A percentile compares a stretch with the other conserved stretches of the same genome.
phyloP scores from a whole-genome alignment of 2,329 filamentous ascomycete species.

The Cyclaneusma minus region DNA sequence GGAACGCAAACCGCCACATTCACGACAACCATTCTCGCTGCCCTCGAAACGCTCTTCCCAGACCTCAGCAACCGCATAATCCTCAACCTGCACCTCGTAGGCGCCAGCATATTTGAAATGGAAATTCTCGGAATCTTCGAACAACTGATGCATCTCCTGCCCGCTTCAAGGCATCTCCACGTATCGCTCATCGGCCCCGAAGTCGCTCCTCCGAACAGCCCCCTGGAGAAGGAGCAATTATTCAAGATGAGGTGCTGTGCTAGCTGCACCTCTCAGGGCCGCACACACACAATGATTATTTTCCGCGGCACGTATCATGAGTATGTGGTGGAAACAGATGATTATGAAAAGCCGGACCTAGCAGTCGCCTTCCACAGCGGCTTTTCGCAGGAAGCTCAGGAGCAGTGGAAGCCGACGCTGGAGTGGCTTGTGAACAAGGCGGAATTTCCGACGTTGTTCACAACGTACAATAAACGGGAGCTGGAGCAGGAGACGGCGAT shows the following conservation, averaged over 20 bases:
- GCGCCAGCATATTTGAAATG: constrained; percentile 6
- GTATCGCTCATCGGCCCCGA: constrained; percentile 5
- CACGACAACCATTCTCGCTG: constrained; percentile 8
- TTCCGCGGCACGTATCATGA: constrained; percentile 7
- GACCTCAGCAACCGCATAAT: constrained; percentile 2
- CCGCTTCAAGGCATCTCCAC: constrained; percentile 4
- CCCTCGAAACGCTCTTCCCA: constrained; percentile 5
- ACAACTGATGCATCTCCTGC: constrained; percentile 9
- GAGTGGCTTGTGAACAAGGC: constrained; percentile 3
- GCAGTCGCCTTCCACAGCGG: constrained; percentile 9
- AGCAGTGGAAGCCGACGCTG: constrained; percentile 6
- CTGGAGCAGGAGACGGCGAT: constrained; percentile 6
- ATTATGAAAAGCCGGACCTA: constrained; percentile 6
- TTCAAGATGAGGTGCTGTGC: constrained; percentile 6
- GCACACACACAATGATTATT: constrained; percentile 3
- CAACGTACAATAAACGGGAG: constrained; percentile 8
- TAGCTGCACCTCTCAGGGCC: constrained; percentile 2
- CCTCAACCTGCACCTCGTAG: constrained; percentile 8
- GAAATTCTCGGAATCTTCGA: constrained; percentile 6
- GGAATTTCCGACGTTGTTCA: constrained; percentile 8
- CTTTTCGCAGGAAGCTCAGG: constrained; percentile 4
- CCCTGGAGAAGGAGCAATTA: background rate
- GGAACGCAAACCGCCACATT: constrained; percentile 6
- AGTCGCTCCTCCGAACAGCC: too few species aligned
- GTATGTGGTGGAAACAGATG: constrained; percentile 1